Conservation (phyloP, 1,284 basidiomycete genomes). For the Malassezia slooffiae region DNA sequence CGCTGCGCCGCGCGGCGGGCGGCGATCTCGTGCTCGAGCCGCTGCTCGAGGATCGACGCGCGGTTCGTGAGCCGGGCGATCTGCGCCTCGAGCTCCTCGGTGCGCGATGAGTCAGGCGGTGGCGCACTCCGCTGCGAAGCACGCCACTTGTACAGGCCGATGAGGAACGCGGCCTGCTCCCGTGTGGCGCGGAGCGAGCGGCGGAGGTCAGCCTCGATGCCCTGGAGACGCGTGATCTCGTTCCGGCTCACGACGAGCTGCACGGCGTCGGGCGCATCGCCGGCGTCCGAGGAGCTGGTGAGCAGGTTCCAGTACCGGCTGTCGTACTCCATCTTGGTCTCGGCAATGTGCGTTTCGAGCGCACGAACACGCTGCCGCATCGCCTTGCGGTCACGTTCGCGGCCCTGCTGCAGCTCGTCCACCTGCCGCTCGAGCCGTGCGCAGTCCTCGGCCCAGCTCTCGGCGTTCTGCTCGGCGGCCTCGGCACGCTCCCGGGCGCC, state of each 20-base stretch:
- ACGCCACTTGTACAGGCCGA: slow-evolving; percentile 12
- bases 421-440: slow-evolving; percentile 2
- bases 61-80: no score
- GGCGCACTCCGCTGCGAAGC: not conserved
- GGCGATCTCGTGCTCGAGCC: not conserved
- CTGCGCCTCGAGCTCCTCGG: not conserved
- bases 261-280: slow-evolving; percentile 2
- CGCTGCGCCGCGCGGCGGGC: slow-evolving; percentile 5
- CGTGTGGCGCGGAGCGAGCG: not conserved
- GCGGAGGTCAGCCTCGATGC: slow-evolving; percentile 1
- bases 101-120: no score
- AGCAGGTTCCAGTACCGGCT: slow-evolving; percentile 13
- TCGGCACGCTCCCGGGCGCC: not conserved
- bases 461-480: not conserved
- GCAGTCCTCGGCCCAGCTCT: no score
- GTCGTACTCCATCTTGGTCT: slow-evolving; percentile 14
- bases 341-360: slow-evolving; percentile 15
- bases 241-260: slow-evolving; percentile 12
- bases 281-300: slow-evolving; percentile 5
- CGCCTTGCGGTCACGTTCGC: slow-evolving; percentile 8
- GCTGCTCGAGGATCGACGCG: slow-evolving; percentile 7
- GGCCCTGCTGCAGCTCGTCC: slow-evolving; percentile 3
- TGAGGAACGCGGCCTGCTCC: slow-evolving; percentile 11
- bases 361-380: slow-evolving; percentile 16
- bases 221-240: slow-evolving; percentile 6